Evolutionary conservation across 768 basidiomycete species (phyloP), one percentile per base, ranked within the genome.

Genomic region (Boletus subcaerulescens): DNA sequence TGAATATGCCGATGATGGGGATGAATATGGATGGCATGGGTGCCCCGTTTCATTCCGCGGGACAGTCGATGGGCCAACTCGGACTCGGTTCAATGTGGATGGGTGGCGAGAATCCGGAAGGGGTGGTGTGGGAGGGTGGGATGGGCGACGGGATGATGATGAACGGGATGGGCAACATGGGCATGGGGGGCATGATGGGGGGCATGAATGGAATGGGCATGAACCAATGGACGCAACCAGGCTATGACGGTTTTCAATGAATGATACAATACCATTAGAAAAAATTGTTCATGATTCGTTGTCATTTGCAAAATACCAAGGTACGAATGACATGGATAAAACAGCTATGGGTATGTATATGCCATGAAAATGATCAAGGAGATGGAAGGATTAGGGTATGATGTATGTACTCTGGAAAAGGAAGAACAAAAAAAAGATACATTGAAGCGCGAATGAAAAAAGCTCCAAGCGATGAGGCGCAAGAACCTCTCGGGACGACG

Each of bases 391-490:
- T 64, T 64, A 65, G 53, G 61, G 64, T 65, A 64, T 70, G 49
- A n/a, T 58, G 68, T 80, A 81, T 60, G 74, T 80, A 74, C 80
- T 80, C 61, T 82, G 24, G 58, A 52, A 32, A 76, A 61, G 56
- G 71, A 9, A 58, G 56, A 60, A 24, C 4, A 24, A 4, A 24
- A 15, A 26, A 38, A 29, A n/a, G 15, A 44, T 62, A 58, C 62
- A 36, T 39, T 31, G 52, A 52, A 45, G 29, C 42, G 45, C 17
- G 20, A 20, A 48, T n/a, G 13, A 45, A 60, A 17, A 17, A 50
- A 17, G 32, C 33, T 54, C 40, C 45, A 13, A 39, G 43, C 58
- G 55, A 45, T 65, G 54, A 46, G 56, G 57, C 33, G 42, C 15
- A 17, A 50, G 22, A 32, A 46, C 44, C 44, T 29, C 9, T 3